Base-by-base conservation (phyloP, 2,329 filamentous ascomycete species). In the Phialophora chinensis region DNA sequence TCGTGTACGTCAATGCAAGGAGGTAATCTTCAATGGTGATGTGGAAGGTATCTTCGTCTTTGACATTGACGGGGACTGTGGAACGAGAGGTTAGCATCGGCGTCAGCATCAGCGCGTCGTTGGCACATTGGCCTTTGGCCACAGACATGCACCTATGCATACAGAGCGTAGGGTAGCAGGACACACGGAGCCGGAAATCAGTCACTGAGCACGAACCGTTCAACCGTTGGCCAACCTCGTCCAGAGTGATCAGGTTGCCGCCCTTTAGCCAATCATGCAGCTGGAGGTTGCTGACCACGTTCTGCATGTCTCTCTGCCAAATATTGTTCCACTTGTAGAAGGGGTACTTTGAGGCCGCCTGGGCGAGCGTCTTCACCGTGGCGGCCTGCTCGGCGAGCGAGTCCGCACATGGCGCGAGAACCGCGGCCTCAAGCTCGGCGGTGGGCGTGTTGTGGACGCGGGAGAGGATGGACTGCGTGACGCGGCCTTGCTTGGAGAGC, bases 291-390 rank as follows among this genome's bases (percentile, higher is more conserved):
- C 93, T 92, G 14, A 98, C 86, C 89, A 91, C 87, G 77, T 91
- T 92, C 79, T 98, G 94, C 62, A 97, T 82, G 74, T 91, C 88
- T 66, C 92, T 87, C 31, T 88, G 86, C 95, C 95, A 99, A 77
- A 92, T 87, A 64, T 84, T 82, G 79, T 97, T 97, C 83, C 96
- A 97, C 86, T 97, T 97, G 88, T 98, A 99, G 84, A 98, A 99
- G 0, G 95, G 94, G 74, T 96, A 90, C 77, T 91, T 86, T 29
- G 92, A 93, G 1, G 93, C 92, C 62, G 91, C 86, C 62, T 84
- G 80, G 68, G 87, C 86, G 53, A 99, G 86, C 72, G 89, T 87
- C 65, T 83, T 80, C 54, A 97, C 85, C 53, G 89, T 90, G 56
- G 87, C 82, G 63, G 91, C 85, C 77, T 96, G 88, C 42, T 90